phyloP scores from a whole-genome alignment of 73 alveolate species.

The Tetrahymena malaccensis region DNA sequence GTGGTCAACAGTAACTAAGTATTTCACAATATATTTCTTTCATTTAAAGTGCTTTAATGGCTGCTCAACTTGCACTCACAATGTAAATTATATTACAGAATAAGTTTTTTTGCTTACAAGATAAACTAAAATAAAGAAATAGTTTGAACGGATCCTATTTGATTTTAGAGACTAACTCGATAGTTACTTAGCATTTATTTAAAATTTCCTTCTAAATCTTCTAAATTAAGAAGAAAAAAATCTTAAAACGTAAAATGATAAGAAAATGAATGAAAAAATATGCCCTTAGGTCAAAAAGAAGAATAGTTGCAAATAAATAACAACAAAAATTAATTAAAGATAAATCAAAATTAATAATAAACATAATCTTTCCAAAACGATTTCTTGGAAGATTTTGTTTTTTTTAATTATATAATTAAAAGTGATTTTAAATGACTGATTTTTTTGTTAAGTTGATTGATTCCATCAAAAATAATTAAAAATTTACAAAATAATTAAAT shows the following conservation, averaged over 20 bases:
- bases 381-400: neutral
- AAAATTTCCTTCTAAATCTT: too few relatives aligned
- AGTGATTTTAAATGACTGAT: neutral
- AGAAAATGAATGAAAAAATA: neutral
- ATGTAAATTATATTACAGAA: too few relatives aligned
- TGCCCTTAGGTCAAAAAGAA: neutral
- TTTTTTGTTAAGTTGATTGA: neutral
- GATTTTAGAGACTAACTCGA: too few relatives aligned
- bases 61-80: too few relatives aligned
- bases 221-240: neutral
- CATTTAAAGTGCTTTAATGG: too few relatives aligned
- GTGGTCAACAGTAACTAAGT: neutral
- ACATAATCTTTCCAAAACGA: neutral
- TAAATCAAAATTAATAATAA: too few relatives aligned
- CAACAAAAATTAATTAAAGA: too few relatives aligned
- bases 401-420: too few relatives aligned
- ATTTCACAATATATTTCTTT: too few relatives aligned
- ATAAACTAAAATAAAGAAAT: too few relatives aligned
- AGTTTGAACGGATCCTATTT: too few relatives aligned
- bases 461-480: neutral
- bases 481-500: neutral
- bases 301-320: neutral
- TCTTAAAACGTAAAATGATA: neutral
- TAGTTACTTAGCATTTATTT: neutral
- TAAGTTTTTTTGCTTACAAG: too few relatives aligned